Evolutionary conservation across 768 basidiomycete species (phyloP), one percentile per base, ranked within the genome.

Genomic region (Thelephora aurantiotincta): DNA sequence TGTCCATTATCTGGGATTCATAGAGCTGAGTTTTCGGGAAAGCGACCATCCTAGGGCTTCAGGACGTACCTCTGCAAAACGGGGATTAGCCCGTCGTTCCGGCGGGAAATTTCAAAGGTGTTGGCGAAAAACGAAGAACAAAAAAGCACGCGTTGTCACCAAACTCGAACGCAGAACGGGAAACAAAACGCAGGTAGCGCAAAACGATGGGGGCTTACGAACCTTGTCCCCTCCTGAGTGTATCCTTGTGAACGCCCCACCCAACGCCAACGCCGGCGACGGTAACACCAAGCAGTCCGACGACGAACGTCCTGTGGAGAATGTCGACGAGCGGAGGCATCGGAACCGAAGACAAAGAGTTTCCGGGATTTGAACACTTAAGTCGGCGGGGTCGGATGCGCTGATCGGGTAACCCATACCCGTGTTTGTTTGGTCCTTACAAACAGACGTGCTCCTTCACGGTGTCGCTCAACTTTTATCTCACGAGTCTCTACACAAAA

Each of bases 171-270:
- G 26, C 26, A 30, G 26, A 30, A 30, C 26, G 26, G 5, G 26
- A 30, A 30, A 30, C 26, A 30, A 4, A 30, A 4, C 4, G 26
- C 26, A 30, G 9, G 9, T 30, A 30, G 26, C 26, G 9, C 9
- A 30, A 30, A 30, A 4, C 9, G 26, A 9, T 30, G 26, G 9
- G 5, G 26, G 26, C 26, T 30, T 4, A 63, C 73, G 49, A 59
- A 78, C 78, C 78, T 74, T 69, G 66, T 47, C 75, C 75, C 46
- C 69, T 65, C 44, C 65, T 64, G 51, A 80, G 59, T 3, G 75
- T 77, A 43, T 77, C 69, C 19, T 63, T 65, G 57, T 82, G 79
- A 3, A 76, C 67, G 20, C 66, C 56, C 34, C 73, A 66, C 18
- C 75, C 73, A 57, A 74, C 68, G 20, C 63, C 69, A n/a, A 77